Evolutionary conservation across 2,329 filamentous ascomycete genomes (phyloP).

Genomic region (Colletotrichum sp.): DNA sequence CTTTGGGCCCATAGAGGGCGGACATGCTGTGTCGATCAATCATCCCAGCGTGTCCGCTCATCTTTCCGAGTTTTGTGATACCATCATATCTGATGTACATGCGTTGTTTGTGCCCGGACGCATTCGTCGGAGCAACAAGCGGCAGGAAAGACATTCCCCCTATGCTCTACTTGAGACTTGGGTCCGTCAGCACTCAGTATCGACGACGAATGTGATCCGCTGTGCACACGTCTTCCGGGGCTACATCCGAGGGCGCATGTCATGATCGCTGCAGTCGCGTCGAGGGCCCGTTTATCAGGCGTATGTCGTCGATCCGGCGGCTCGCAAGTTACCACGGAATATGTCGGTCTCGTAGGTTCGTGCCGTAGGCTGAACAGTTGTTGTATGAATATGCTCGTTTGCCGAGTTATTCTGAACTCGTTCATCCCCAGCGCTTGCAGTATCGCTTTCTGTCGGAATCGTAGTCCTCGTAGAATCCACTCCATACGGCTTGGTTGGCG

Average conservation of each 20-base stretch:
- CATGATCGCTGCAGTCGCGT: background rate
- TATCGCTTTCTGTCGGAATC: background rate
- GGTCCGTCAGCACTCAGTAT: background rate
- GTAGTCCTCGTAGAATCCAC: slow-evolving; percentile 5
- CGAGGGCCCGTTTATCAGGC: background rate
- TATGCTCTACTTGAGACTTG: background rate
- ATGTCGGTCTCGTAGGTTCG: background rate
- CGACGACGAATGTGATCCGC: background rate
- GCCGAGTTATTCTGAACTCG: background rate
- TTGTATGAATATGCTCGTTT: background rate
- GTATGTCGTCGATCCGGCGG: background rate
- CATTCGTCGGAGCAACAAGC: background rate
- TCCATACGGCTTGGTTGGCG: slow-evolving; percentile 7
- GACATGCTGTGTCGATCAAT: background rate
- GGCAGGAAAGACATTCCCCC: background rate
- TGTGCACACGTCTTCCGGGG: background rate
- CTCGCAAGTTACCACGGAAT: background rate
- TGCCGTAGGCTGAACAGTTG: background rate
- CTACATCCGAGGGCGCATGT: background rate
- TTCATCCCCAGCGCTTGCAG: background rate
- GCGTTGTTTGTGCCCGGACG: background rate
- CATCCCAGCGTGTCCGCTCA: background rate
- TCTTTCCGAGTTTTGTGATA: background rate
- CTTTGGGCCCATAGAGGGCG: background rate
- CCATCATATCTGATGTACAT: background rate